Evolutionary conservation across 768 basidiomycete species (phyloP).

Genomic region (Boletus vermiculosoides): DNA sequence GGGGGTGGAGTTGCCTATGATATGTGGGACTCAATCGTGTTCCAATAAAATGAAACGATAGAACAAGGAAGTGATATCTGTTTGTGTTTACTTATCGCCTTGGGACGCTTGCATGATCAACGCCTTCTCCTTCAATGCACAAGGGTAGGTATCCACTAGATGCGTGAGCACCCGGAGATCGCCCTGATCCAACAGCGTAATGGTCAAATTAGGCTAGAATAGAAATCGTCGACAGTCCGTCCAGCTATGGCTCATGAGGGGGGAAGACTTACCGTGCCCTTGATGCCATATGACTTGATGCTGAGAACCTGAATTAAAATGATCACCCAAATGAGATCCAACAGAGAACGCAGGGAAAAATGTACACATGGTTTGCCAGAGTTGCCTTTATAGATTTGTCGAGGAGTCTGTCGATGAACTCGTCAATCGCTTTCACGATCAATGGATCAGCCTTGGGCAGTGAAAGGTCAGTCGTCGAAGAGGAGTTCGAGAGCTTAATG

Average conservation of each 20-base stretch:
- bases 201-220: too few relatives aligned
- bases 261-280: conserved; percentile 56
- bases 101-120: conserved; percentile 31
- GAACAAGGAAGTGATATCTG: background rate
- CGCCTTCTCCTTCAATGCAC: conserved; percentile 78
- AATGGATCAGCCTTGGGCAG: conserved; percentile 69
- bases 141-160: conserved; percentile 83
- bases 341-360: conserved; percentile 9
- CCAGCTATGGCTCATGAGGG: background rate
- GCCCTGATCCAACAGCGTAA: conserved; percentile 54
- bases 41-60: background rate
- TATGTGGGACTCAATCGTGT: background rate
- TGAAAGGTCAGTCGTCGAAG: conserved; percentile 48
- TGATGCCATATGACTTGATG: conserved; percentile 78
- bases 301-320: conserved; percentile 43
- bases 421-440: conserved; percentile 66
- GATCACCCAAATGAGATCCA: conserved; percentile 20
- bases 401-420: conserved; percentile 63
- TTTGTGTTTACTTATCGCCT: conserved; percentile 23
- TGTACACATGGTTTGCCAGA: conserved; percentile 67
- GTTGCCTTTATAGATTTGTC: conserved; percentile 52
- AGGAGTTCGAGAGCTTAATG: conserved; percentile 56
- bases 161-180: conserved; percentile 82
- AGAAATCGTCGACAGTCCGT: too few relatives aligned
- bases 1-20: background rate